Evolutionary conservation across 2,329 filamentous ascomycete genomes (phyloP), one percentile per base, ranked within the genome.

Genomic region (Hypomyces perniciosus): DNA sequence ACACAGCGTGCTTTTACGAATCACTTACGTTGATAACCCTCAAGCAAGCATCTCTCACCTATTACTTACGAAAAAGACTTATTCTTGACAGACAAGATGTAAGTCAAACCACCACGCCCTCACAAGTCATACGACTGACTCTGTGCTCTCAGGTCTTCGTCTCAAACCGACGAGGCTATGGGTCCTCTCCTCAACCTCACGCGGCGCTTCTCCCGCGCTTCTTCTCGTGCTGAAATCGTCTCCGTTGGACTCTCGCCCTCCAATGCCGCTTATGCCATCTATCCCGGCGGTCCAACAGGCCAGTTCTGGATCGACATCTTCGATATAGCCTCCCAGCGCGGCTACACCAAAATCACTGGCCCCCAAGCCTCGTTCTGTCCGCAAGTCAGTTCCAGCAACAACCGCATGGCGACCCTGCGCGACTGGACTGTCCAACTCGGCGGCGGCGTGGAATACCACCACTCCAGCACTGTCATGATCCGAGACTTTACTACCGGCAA

Each of bases 231-330:
- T 8, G 67, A 69, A 49, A 67, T 69, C 54, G 58, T 57, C 47
- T 59, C 60, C 1, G 62, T 68, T 20, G 65, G 63, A 44, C 58
- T 68, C 44, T 64, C 65, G 4, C 51, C 54, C 13, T 58, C 59
- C 0, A 48, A 54, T 38, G 42, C 59, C 12, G 65, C 61, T 28
- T 66, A 65, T 20, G 64, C 66, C 12, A 60, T 62, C 38, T 68
- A 64, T 54, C 56, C 58, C 41, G 60, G 62, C 26, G 60, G 57
- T 4, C 62, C 62, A 40, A 58, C 61, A 8, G 46, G 58, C 33
- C 64, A 66, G 26, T 61, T 65, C n/a, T 69, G 67, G 66, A 62
- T 70, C 50, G 67, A 70, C 53, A 57, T 66, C 13, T 69, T 69
- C 47, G 61, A 65, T 40, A 46, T 65, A 27, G 44, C 51, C 30